Base-by-base conservation (phyloP, 169 alveolate genomes). In the Plasmodium knowlesi region DNA sequence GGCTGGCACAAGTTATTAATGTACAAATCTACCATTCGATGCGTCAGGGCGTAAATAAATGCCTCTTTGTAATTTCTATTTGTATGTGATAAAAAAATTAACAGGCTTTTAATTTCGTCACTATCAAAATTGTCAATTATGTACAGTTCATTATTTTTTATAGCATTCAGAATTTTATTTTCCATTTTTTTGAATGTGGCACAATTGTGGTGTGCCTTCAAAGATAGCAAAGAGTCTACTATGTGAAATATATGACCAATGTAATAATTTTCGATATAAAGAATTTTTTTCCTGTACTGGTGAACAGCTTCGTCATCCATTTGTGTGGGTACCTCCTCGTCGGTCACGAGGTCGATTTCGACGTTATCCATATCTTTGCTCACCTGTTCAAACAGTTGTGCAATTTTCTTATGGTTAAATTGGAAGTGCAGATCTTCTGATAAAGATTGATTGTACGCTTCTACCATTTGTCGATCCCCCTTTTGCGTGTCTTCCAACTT, bases 51-150 rank as follows among this genome's bases (percentile, higher is more conserved):
- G 82, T 89, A 89, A 30, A 89, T 89, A 61, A 89, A 89, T 37
- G 82, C 41, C 71, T 89, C 89, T 70, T 89, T 89, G 82, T 89
- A 89, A 79, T 54, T 22, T 32, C 57, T 79, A 89, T 89, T 80
- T 22, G 76, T 73, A 0, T 79, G 94, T 25, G 74, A 54, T 78
- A 89, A 79, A 79, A 89, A 89, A 57, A 89, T 89, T 89, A 89
- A 46, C 32, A 89, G 67, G 34, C 89, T 89, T 89, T 89, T 89
- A n/a, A 89, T 89, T 89, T 89, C 94, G 22, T 54, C 82, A 25
- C 94, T 89, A 72, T 89, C 94, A 78, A 89, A 89, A 73, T 89
- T 89, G 25, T 79, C 57, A 22, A 89, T 79, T 79, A 89, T 89
- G 46, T 89, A 89, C 43, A 37, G 41, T 79, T 89, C 94, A 79